Evolutionary conservation across 2,329 filamentous ascomycete species (phyloP), one percentile per base, ranked within the genome.

Genomic region (Sporothrix brunneoviolacea): DNA sequence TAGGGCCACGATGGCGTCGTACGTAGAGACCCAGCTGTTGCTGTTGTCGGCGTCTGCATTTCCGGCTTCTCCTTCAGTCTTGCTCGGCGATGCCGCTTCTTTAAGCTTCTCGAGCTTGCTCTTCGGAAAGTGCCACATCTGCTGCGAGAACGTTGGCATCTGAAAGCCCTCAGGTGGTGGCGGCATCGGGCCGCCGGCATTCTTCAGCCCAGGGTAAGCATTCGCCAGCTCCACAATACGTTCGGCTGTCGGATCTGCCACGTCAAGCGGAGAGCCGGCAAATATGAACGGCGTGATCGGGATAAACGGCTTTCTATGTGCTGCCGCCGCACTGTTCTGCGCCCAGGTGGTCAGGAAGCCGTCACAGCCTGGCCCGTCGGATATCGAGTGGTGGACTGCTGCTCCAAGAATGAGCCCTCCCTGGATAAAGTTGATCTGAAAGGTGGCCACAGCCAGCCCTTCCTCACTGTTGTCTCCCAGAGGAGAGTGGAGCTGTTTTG

Each of bases 91-190:
- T 0, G 68, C 69, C 1, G 65, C 58, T 10, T 53, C 56, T 52
- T 74, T 74, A 4, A 75, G 57, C 43, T 64, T 56, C 0, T 64
- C 64, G 0, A 67, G 66, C 50, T 71, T 73, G 58, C 69, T 72
- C 54, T 66, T 67, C 3, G 70, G 67, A 0, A 73, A 60, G 47
- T 74, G 70, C 52, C 73, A 72, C 48, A 55, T 54, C 22, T 51
- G 53, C 43, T 37, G 47, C 30, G 18, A 22, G 4, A 54, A 7
- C 1, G 38, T 13, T 0, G 52, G 52, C 52, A 54, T 54, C 52
- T 51, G 48, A 13, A 54, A 52, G 41, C 50, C 50, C 4, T 37
- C 30, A 4, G 53, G 49, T 9, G 52, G 52, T 9, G 45, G 18
- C 9, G 44, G 35, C 48, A 40, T 41, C 2, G 52, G 52, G 4